Conservation (phyloP, 1,284 basidiomycete species). For the Naganishia cerealis region DNA sequence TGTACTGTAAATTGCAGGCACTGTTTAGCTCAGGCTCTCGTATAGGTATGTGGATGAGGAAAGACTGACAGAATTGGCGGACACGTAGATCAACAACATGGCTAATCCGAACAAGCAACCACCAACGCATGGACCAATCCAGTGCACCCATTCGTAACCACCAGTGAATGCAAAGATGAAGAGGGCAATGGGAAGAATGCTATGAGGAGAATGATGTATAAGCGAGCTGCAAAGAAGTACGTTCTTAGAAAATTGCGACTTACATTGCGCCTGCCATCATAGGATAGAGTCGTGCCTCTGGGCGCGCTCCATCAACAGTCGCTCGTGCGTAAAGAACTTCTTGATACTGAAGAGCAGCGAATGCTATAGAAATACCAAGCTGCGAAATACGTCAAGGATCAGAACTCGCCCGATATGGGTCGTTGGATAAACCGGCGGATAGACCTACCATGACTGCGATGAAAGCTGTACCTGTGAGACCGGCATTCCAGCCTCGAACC, state of each 20-base stretch:
- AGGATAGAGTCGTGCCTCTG: conserved; percentile 45
- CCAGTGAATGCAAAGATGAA: conserved; percentile 53
- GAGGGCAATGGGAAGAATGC: conserved; percentile 51
- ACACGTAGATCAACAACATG: conserved; percentile 50
- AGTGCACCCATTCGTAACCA: conserved; percentile 41
- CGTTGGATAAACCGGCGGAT: too few relatives aligned
- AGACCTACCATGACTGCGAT: conserved; percentile 43
- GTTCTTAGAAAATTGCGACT: conserved; percentile 1
- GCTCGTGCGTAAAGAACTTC: conserved; percentile 45
- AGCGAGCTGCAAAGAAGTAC: too few relatives aligned
- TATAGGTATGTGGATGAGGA: neutral
- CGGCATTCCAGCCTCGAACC: conserved; percentile 50
- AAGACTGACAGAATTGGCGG: conserved; percentile 44
- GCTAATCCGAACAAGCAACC: conserved; percentile 45
- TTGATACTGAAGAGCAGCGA: conserved; percentile 43
- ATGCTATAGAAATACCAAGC: conserved; percentile 46
- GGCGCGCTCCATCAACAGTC: conserved; percentile 36
- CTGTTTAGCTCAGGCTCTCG: neutral
- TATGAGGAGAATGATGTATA: conserved; percentile 26
- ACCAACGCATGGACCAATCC: conserved; percentile 45
- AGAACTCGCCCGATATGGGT: neutral
- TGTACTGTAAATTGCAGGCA: conserved; percentile 36
- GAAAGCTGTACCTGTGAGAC: conserved; percentile 51
- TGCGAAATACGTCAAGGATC: conserved; percentile 10
- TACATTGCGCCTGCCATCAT: conserved; percentile 46